phyloP scores from a whole-genome alignment of 352 stramenopile genomes.

The Phytophthora boehmeriae region DNA sequence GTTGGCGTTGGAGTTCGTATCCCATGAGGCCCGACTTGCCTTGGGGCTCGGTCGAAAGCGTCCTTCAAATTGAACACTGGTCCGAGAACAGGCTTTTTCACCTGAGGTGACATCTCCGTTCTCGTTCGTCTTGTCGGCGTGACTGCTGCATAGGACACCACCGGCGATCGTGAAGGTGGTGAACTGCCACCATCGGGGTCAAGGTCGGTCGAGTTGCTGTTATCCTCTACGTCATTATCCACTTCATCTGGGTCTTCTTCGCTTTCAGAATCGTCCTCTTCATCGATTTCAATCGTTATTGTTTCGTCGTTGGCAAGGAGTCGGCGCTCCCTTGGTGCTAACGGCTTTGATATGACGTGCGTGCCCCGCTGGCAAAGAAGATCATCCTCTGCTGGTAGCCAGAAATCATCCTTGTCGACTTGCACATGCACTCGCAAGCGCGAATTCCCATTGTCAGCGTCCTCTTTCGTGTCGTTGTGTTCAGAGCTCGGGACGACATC shows the following conservation, averaged over 20 bases:
- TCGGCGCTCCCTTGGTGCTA: conserved; percentile 14
- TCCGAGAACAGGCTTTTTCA: neutral
- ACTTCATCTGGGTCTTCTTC: neutral
- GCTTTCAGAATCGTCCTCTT: neutral
- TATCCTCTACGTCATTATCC: neutral
- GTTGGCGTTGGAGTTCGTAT: neutral
- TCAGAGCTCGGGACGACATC: conserved; percentile 15
- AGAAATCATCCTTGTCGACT: conserved; percentile 25
- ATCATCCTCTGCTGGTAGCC: conserved; percentile 26
- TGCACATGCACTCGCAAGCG: conserved; percentile 23
- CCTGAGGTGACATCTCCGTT: conserved; percentile 7
- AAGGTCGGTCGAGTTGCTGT: neutral
- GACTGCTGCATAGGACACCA: neutral
- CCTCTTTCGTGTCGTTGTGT: neutral
- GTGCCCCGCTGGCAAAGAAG: conserved; percentile 18
- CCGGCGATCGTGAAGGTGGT: conserved; percentile 3
- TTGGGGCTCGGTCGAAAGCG: neutral
- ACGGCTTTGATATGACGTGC: conserved; percentile 18
- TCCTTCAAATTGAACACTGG: neutral
- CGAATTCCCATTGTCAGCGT: conserved; percentile 1
- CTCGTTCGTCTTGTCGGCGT: neutral
- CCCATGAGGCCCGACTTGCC: neutral
- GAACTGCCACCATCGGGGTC: conserved; percentile 6
- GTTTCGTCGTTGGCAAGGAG: conserved; percentile 17
- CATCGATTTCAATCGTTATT: neutral